phyloP scores from a whole-genome alignment of 495 filamentous ascomycete genomes.

The Alectoria sarmentosa region DNA sequence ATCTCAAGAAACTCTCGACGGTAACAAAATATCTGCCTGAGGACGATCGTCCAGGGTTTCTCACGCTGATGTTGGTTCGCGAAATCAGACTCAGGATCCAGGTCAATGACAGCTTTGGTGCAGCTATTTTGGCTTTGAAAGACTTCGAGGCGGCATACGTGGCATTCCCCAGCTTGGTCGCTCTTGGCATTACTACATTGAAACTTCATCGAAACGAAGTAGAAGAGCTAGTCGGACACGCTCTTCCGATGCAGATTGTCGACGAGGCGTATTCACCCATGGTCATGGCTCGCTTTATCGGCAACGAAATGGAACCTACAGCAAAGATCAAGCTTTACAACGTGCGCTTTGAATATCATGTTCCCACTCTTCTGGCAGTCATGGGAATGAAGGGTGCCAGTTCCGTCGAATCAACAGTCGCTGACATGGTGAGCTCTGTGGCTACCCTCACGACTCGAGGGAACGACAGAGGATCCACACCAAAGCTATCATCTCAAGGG shows the following conservation, averaged over 20 bases:
- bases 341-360: slow-evolving; percentile 73
- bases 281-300: slow-evolving; percentile 77
- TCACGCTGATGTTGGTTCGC: slow-evolving; percentile 64
- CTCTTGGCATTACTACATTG: slow-evolving; percentile 59
- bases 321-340: slow-evolving; percentile 81
- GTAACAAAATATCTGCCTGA: slow-evolving; percentile 94
- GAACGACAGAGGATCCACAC: slow-evolving; percentile 23
- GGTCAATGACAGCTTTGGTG: slow-evolving; percentile 58
- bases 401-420: slow-evolving; percentile 65
- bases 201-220: slow-evolving; percentile 52
- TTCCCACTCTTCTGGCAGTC: slow-evolving; percentile 72
- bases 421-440: slow-evolving; percentile 72
- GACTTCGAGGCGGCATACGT: slow-evolving; percentile 76
- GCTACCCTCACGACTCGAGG: slow-evolving; percentile 61
- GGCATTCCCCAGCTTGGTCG: slow-evolving; percentile 70
- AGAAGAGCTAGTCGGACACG: slow-evolving; percentile 61
- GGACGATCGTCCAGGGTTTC: slow-evolving; percentile 84
- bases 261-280: slow-evolving; percentile 31
- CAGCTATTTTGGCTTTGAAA: slow-evolving; percentile 46
- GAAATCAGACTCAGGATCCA: slow-evolving; percentile 51
- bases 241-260: slow-evolving; percentile 30
- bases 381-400: slow-evolving; percentile 59
- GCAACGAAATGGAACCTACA: slow-evolving; percentile 88
- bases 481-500: slow-evolving; percentile 23
- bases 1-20: slow-evolving; percentile 72